These are phyloP conservation scores for Emydomyces testavorans DNA, from an alignment of 2,329 filamentous ascomycete species.

Conservation along the genomic window DNA sequence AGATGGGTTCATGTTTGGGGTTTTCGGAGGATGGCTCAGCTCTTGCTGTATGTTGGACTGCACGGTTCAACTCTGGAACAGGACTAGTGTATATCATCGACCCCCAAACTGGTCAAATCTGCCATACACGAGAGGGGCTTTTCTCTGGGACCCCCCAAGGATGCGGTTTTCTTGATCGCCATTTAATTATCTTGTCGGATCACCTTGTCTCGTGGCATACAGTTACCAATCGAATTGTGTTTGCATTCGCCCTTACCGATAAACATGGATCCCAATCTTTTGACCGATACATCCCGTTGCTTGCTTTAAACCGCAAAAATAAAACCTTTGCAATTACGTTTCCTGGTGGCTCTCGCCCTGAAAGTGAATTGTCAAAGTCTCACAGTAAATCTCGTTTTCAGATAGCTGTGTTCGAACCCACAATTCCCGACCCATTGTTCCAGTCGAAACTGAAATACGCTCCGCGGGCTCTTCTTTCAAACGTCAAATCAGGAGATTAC, in stretches of 20 bases:
- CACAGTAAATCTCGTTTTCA: constrained; percentile 33
- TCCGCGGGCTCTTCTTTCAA: constrained; percentile 56
- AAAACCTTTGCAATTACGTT: constrained; percentile 56
- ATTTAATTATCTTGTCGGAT: constrained; percentile 63
- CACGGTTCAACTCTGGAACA: constrained; percentile 37
- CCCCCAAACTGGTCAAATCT: constrained; percentile 54
- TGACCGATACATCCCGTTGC: constrained; percentile 21
- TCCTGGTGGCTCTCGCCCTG: constrained; percentile 26
- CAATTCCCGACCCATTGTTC: constrained; percentile 48
- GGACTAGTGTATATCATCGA: constrained; percentile 67
- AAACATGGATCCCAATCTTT: not conserved
- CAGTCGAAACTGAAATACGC: constrained; percentile 44
- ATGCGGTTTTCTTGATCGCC: constrained; percentile 60
- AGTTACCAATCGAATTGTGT: constrained; percentile 62
- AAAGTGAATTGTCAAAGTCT: constrained; percentile 34
- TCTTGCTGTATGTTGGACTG: constrained; percentile 50
- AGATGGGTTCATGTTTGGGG: constrained; percentile 47
- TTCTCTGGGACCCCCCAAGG: constrained; percentile 54
- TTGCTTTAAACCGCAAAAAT: constrained; percentile 59
- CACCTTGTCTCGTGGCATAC: constrained; percentile 72
- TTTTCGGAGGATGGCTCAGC: constrained; percentile 80
- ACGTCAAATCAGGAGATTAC: constrained; percentile 57
- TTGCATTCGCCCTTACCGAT: constrained; percentile 47
- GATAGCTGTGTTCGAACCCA: constrained; percentile 56
- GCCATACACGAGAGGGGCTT: constrained; percentile 55